These are phyloP conservation scores for Leptographium wingfieldii DNA, from an alignment of 2,329 filamentous ascomycete genomes.

Conservation along the genomic window DNA sequence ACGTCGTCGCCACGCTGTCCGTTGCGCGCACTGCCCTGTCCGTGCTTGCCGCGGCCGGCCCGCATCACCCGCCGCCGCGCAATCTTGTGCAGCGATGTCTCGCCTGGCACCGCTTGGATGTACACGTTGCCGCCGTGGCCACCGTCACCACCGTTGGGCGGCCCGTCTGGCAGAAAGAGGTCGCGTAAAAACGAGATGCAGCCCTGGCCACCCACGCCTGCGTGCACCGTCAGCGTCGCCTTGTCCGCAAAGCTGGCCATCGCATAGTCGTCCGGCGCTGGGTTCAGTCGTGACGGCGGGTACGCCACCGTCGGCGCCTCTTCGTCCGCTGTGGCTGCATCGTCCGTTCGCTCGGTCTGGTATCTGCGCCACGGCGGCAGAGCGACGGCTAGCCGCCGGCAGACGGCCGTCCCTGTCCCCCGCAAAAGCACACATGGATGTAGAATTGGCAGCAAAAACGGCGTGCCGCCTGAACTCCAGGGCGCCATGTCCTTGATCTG, in stretches of 20 bases:
- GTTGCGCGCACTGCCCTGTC: conserved; percentile 58
- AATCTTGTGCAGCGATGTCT: conserved; percentile 89
- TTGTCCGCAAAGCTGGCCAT: conserved; percentile 77
- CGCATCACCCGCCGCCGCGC: conserved; percentile 63
- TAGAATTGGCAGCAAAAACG: conserved; percentile 28
- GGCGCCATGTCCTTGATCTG: conserved; percentile 23
- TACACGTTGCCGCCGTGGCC: conserved; percentile 86
- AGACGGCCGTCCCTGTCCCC: not conserved
- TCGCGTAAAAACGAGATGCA: conserved; percentile 92
- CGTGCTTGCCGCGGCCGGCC: conserved; percentile 64
- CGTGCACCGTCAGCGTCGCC: conserved; percentile 62
- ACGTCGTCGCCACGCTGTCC: conserved; percentile 79
- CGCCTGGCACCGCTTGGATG: conserved; percentile 81
- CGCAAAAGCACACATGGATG: conserved; percentile 37
- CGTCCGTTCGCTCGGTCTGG: conserved; percentile 1
- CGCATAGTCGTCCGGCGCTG: conserved; percentile 71
- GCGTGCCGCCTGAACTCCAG: conserved; percentile 24
- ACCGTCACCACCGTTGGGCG: conserved; percentile 88
- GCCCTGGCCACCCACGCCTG: conserved; percentile 75
- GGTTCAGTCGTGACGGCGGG: conserved; percentile 55
- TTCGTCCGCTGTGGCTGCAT: not conserved
- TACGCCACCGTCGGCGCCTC: conserved; percentile 9
- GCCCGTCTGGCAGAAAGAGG: conserved; percentile 77
- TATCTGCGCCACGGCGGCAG: not conserved
- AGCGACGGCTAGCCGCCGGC: not conserved